Evolutionary conservation across 805 yeast species (phyloP), one percentile per base, ranked within the genome.

Genomic region (Grigorovia transvaalensis): DNA sequence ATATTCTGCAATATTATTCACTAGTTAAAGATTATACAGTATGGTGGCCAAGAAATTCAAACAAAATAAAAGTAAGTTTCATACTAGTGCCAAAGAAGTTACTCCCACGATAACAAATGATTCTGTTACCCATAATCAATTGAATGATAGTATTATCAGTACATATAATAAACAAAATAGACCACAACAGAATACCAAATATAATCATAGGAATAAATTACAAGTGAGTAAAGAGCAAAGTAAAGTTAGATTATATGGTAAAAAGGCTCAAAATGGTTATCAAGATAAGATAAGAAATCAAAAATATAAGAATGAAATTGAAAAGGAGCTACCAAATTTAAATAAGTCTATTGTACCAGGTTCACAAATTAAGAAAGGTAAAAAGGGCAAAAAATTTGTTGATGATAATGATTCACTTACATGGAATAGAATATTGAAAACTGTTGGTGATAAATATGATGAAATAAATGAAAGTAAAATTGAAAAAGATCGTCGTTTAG

Each of bases 331-430:
- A 40, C 97, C 96, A 30, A 74, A 76, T 27, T 74, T 91, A 62
- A 91, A 91, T 67, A 84, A 79, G 57, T 88, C 96, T 3, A 76
- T 90, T 38, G 78, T 81, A 47, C 96, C 98, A 0, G 98, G 98
- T 42, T 83, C 84, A 48, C 81, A 79, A 54, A 82, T 81, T 61
- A 78, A 75, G 59, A 73, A 74, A 47, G 97, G 97, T 47, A 91
- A 91, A 71, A 90, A 90, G 65, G 93, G 93, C 42, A 86, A 86
- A 71, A 82, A 81, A 61, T 85, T 86, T 64, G 77, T 86, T 29
- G 83, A 72, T 44, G 95, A 86, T 61, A 76, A 80, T 58, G 88
- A 88, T 62, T 67, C 76, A 13, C 63, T 80, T 46, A 75, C 78
- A 35, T 62, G 88, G 70, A 79, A 78, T 56, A 76, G 95, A 67